Evolutionary conservation across 768 basidiomycete species (phyloP).

Genomic region (Rhodotorula diobovata): DNA sequence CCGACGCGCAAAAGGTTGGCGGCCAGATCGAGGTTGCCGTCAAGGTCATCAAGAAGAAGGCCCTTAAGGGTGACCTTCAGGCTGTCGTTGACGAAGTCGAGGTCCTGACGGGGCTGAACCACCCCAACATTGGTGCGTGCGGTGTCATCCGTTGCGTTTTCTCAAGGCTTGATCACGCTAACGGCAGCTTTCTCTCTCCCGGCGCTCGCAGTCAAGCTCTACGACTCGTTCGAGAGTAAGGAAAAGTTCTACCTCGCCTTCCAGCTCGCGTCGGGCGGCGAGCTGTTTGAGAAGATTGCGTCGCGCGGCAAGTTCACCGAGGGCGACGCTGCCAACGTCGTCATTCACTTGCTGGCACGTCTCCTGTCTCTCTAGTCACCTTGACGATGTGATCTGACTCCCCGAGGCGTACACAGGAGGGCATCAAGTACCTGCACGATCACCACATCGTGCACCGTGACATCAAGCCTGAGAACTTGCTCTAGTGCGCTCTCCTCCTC

Average conservation of each 20-base stretch:
- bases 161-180: background rate
- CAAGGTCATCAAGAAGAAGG: slow-evolving; percentile 75
- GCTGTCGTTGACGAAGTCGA: slow-evolving; percentile 93
- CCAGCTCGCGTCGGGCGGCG: slow-evolving; percentile 88
- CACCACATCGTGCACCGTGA: slow-evolving; percentile 95
- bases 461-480: slow-evolving; percentile 96
- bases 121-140: slow-evolving; percentile 67
- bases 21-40: slow-evolving; percentile 53
- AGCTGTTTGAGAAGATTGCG: slow-evolving; percentile 84
- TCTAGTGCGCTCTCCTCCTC: slow-evolving; percentile 48
- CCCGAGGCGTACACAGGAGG: slow-evolving; percentile 44
- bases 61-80: slow-evolving; percentile 55
- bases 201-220: slow-evolving; percentile 76
- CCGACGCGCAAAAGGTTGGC: slow-evolving; percentile 36
- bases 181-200: too few species aligned
- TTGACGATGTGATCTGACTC: background rate
- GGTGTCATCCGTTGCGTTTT: background rate
- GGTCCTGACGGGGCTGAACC: slow-evolving; percentile 78
- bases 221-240: slow-evolving; percentile 91
- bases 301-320: slow-evolving; percentile 89
- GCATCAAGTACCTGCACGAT: slow-evolving; percentile 81
- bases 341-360: slow-evolving; percentile 46
- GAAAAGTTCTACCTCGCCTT: slow-evolving; percentile 79
- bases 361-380: background rate
- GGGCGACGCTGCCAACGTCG: slow-evolving; percentile 72